phyloP scores from a whole-genome alignment of 495 filamentous ascomycete species.

The Lasiosphaeria ovina region DNA sequence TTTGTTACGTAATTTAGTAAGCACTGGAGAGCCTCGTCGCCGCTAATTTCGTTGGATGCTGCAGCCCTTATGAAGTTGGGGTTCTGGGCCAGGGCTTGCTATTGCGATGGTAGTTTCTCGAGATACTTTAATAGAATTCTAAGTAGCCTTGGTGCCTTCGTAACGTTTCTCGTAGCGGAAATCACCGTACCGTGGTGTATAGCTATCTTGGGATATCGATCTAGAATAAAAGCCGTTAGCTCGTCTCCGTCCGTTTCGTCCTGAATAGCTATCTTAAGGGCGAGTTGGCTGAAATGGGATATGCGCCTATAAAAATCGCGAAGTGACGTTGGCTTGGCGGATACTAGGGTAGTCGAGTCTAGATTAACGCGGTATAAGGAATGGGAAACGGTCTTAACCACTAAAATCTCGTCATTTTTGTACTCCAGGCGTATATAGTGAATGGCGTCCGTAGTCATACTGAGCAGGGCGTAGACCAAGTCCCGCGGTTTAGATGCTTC shows the following conservation, averaged over 20 bases:
- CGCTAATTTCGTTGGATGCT: slow-evolving; percentile 1
- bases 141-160: too few species aligned
- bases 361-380: slow-evolving; percentile 6
- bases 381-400: slow-evolving; percentile 2
- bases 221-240: too few species aligned
- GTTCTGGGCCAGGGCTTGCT: too few species aligned
- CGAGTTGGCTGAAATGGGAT: background rate
- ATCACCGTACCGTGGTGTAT: too few species aligned
- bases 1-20: background rate
- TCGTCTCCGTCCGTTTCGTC: too few species aligned
- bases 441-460: slow-evolving; percentile 25
- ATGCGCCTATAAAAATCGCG: background rate
- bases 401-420: background rate
- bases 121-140: too few species aligned
- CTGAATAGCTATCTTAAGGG: background rate
- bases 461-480: slow-evolving; percentile 36
- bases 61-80: background rate
- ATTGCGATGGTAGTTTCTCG: too few species aligned
- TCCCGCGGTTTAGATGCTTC: slow-evolving; percentile 32
- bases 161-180: too few species aligned
- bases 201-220: too few species aligned
- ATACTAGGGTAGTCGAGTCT: background rate
- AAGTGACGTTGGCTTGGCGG: background rate
- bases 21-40: background rate
- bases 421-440: background rate